These are phyloP conservation scores for Poterioochromonas sp. DNA, from an alignment of 352 stramenopile genomes.

Conservation along the genomic window DNA sequence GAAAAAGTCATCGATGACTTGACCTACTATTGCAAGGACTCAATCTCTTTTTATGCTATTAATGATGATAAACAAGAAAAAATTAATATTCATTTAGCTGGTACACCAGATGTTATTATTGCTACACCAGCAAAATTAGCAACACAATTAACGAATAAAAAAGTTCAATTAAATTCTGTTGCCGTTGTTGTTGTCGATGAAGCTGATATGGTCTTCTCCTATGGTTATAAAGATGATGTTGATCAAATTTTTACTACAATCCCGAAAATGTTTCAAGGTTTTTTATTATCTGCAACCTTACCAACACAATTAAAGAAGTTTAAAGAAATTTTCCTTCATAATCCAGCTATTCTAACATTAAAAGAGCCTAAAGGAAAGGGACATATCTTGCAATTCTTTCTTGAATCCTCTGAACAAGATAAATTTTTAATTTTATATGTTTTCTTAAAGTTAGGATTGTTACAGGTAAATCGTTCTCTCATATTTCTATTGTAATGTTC, in stretches of 20 bases:
- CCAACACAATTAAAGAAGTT: slow-evolving; percentile 88
- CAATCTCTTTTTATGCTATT: slow-evolving; percentile 77
- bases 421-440: slow-evolving; percentile 96
- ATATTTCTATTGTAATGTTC: neutral
- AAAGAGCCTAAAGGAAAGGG: slow-evolving; percentile 60
- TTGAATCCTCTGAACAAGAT: slow-evolving; percentile 70
- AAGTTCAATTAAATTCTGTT: slow-evolving; percentile 72
- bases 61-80: slow-evolving; percentile 74
- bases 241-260: slow-evolving; percentile 50
- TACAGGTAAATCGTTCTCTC: slow-evolving; percentile 94
- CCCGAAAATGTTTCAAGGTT: slow-evolving; percentile 94
- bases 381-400: slow-evolving; percentile 89
- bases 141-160: slow-evolving; percentile 62
- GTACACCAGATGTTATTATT: slow-evolving; percentile 75
- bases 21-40: slow-evolving; percentile 92
- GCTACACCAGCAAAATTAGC: slow-evolving; percentile 87
- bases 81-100: slow-evolving; percentile 56
- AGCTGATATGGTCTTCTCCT: slow-evolving; percentile 94
- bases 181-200: slow-evolving; percentile 96
- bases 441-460: slow-evolving; percentile 91
- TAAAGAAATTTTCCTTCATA: slow-evolving; percentile 92
- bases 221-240: slow-evolving; percentile 79
- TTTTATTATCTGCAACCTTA: slow-evolving; percentile 96
- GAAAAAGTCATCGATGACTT: slow-evolving; percentile 74
- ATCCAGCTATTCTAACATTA: slow-evolving; percentile 87